phyloP scores from a whole-genome alignment of 2,329 filamentous ascomycete genomes.

The Fonsecaea erecta region DNA sequence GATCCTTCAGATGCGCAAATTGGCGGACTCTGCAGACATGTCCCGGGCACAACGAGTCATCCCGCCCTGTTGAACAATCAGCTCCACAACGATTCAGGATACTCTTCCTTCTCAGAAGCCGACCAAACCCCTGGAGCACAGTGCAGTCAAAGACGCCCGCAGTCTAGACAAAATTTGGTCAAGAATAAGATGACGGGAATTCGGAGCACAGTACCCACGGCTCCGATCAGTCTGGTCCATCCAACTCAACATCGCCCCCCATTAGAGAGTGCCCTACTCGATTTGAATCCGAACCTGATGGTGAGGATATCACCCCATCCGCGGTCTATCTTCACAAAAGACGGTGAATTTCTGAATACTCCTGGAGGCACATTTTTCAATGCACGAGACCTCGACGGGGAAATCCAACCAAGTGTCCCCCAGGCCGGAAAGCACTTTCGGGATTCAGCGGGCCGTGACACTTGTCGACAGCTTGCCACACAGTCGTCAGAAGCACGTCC shows the following conservation, averaged over 20 bases:
- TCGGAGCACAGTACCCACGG: background rate
- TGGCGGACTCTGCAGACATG: background rate
- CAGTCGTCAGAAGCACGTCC: background rate
- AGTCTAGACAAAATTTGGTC: background rate
- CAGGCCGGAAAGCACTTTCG: background rate
- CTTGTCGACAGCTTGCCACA: background rate
- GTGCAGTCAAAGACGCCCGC: background rate
- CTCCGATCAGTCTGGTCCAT: background rate
- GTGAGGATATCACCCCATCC: conserved; percentile 14
- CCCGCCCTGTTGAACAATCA: background rate
- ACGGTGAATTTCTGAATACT: background rate
- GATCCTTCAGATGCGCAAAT: conserved; percentile 15
- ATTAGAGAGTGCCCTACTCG: background rate
- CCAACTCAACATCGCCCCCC: background rate
- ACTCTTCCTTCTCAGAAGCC: conserved; percentile 5
- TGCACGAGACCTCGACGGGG: background rate
- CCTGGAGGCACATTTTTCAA: background rate
- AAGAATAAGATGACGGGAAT: background rate
- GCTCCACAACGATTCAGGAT: background rate
- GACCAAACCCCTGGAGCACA: background rate
- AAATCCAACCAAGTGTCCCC: background rate
- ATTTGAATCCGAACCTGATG: background rate
- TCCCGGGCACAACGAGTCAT: background rate
- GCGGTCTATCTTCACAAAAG: conserved; percentile 15
- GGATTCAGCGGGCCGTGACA: background rate